A percentile compares a stretch with the other conserved stretches of the same genome.
Conservation (phyloP, 768 basidiomycete genomes). For the Boletus patriciae region DNA sequence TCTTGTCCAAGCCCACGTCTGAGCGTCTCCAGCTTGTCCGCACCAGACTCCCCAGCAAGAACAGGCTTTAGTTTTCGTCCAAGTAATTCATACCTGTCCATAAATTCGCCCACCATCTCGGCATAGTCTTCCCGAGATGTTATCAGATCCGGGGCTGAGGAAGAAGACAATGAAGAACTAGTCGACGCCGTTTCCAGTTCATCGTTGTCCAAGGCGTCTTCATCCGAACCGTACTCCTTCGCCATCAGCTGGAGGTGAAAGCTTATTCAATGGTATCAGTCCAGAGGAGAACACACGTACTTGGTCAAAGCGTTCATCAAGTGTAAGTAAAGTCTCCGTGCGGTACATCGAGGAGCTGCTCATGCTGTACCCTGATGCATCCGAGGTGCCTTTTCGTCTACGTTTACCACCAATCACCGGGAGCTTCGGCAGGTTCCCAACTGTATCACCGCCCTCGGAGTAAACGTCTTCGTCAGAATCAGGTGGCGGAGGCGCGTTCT, state of each 20-base stretch:
- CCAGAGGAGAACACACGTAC: constrained; percentile 43
- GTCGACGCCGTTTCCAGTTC: constrained; percentile 45
- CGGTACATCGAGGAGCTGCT: constrained; percentile 95
- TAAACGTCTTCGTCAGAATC: constrained; percentile 53
- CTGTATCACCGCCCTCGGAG: constrained; percentile 79
- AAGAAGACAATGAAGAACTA: constrained; percentile 43
- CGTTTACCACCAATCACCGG: constrained; percentile 79
- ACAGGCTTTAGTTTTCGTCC: constrained; percentile 83
- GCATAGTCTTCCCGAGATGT: constrained; percentile 88
- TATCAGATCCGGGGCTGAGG: constrained; percentile 70
- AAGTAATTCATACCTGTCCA: constrained; percentile 86
- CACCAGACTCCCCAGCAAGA: constrained; percentile 68
- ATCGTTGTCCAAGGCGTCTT: constrained; percentile 50
- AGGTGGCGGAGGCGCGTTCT: constrained; percentile 18
- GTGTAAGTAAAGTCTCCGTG: constrained; percentile 80
- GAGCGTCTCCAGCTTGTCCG: constrained; percentile 78
- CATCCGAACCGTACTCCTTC: constrained; percentile 70
- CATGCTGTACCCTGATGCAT: constrained; percentile 96
- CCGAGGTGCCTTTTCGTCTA: constrained; percentile 70
- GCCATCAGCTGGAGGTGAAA: constrained; percentile 58
- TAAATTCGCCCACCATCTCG: constrained; percentile 89
- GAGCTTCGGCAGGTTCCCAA: constrained; percentile 71
- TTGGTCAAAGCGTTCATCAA: constrained; percentile 95
- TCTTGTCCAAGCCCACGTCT: constrained; percentile 76
- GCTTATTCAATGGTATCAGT: neutral